Evolutionary conservation across 2,329 filamentous ascomycete species (phyloP), one percentile per base, ranked within the genome.

Genomic region (Balansia obtecta): DNA sequence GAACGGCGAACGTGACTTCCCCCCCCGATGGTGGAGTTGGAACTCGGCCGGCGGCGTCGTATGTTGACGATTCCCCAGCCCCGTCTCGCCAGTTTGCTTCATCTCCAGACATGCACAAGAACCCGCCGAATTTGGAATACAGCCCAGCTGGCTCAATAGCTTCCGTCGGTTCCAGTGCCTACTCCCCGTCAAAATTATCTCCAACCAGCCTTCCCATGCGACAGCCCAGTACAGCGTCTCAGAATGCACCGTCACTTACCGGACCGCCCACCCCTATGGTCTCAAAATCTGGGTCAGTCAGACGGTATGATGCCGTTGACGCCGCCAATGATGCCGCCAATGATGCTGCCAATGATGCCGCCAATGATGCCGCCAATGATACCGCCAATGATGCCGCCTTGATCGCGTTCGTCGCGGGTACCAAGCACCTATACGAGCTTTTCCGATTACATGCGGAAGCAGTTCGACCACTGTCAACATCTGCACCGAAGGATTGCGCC

Each of bases 391-490:
- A 86, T 46, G 80, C 82, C 50, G 83, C 88, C 0, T 73, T 90
- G 46, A 68, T 75, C 8, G 77, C 83, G 12, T 95, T 95, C 62
- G 77, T 80, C 3, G 63, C 70, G 6, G 82, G 88, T 27, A 85
- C 86, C 3, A 78, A 76, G 18, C 86, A 90, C 61, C 77, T 93
- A 58, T 83, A 80, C 54, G 82, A 85, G 55, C 73, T 93, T 2
- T 94, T 95, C 61, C 75, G 81, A 38, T 67, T 91, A 42, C 86
- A 90, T 51, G 83, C 88, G 0, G 87, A 95, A 63, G 77, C 82
- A 33, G 73, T 83, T 32, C 82, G 79, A 54, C 81, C 86, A 0
- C 63, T 89, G 4, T 73, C 79, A 50, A 74, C 76, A 32, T 83
- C 79, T 47, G 71, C 80, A 0, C 73, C 84, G 0, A 72, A 76